A percentile compares a stretch with the other conserved stretches of the same genome.
These are phyloP conservation scores for Irpex sp. DNA, from an alignment of 1,284 basidiomycete genomes.

Conservation along the genomic window DNA sequence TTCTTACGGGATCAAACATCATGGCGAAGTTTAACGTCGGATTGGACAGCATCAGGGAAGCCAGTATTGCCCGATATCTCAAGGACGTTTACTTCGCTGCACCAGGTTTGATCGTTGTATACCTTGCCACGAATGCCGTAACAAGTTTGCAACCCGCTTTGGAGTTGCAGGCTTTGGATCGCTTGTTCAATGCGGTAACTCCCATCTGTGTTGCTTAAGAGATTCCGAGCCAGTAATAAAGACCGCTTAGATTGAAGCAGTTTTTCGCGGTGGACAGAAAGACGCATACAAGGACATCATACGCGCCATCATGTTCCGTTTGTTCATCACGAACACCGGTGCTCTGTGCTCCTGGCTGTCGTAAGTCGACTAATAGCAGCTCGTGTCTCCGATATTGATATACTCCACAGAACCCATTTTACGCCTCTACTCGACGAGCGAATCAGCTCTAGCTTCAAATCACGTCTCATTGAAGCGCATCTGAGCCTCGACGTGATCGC, in stretches of 20 bases:
- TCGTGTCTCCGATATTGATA: not conserved
- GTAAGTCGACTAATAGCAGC: not conserved
- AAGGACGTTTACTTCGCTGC: not conserved
- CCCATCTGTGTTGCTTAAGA: not conserved
- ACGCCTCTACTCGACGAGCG: not conserved
- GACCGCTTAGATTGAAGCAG: not conserved
- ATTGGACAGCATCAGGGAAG: not conserved
- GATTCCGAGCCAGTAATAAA: not conserved
- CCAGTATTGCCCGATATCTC: not conserved
- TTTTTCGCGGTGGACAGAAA: not conserved
- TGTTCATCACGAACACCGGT: not conserved
- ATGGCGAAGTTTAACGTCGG: not conserved
- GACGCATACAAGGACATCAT: not conserved
- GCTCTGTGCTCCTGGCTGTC: not conserved
- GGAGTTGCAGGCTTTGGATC: not conserved
- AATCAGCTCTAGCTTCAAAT: not conserved
- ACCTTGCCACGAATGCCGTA: not conserved
- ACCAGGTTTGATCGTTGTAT: not conserved
- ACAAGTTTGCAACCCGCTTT: not conserved
- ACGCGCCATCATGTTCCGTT: not conserved
- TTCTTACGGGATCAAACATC: not conserved
- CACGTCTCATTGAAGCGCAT: not conserved
- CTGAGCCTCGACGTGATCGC: not conserved
- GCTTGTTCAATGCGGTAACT: not conserved
- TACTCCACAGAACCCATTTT: not conserved